Percentiles rank a stretch among this genome's conserved stretches.
These are phyloP conservation scores for Phanerochaete sordida DNA, from an alignment of 768 basidiomycete genomes.

Conservation along the genomic window DNA sequence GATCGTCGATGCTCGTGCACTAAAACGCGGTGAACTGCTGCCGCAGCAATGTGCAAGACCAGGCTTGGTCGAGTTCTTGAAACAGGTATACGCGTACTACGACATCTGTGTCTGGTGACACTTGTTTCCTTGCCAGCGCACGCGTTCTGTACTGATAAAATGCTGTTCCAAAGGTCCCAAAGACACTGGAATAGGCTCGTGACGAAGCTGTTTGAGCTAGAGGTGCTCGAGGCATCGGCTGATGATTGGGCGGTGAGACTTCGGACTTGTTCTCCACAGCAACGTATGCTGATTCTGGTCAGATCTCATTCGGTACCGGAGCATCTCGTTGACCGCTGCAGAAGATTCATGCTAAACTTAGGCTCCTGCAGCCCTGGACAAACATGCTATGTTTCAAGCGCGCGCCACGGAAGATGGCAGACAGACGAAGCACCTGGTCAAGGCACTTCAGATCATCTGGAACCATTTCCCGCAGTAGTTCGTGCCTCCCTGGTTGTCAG, in stretches of 20 bases:
- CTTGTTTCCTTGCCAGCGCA: background rate
- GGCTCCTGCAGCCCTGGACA: constrained; percentile 61
- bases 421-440: constrained; percentile 77
- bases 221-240: constrained; percentile 68
- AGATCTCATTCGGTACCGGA: constrained; percentile 63
- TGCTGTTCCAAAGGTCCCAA: constrained; percentile 54
- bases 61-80: constrained; percentile 78
- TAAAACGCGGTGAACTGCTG: constrained; percentile 78
- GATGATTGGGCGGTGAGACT: constrained; percentile 57
- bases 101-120: constrained; percentile 85
- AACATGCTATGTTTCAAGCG: constrained; percentile 85
- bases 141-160: background rate
- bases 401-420: constrained; percentile 72
- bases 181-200: constrained; percentile 92
- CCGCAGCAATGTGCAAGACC: constrained; percentile 82
- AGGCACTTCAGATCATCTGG: constrained; percentile 84
- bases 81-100: constrained; percentile 75
- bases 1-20: constrained; percentile 79
- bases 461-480: constrained; percentile 81
- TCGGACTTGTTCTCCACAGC: background rate
- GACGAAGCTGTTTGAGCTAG: constrained; percentile 81
- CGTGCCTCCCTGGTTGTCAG: constrained; percentile 10
- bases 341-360: background rate
- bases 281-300: background rate
- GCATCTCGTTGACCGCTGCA: background rate